Evolutionary conservation across 805 yeast species (phyloP).

Genomic region (Candida lessepsii): DNA sequence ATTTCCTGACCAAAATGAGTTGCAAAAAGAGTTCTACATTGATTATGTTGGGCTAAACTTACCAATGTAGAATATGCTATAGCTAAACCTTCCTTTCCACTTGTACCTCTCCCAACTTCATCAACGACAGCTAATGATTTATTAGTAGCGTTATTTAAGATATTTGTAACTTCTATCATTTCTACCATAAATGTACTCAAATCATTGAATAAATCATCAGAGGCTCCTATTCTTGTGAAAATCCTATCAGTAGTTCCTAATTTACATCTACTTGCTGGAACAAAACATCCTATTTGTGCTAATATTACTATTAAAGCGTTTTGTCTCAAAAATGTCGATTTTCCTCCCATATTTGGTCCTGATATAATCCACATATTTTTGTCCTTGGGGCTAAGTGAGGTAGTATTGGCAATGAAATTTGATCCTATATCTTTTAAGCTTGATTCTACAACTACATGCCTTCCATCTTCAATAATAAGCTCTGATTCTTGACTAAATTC

Average conservation of each 20-base stretch:
- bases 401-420: slow-evolving; percentile 46
- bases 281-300: slow-evolving; percentile 63
- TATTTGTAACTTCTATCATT: slow-evolving; percentile 64
- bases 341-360: slow-evolving; percentile 91
- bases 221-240: slow-evolving; percentile 84
- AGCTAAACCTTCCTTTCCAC: slow-evolving; percentile 79
- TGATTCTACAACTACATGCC: slow-evolving; percentile 86
- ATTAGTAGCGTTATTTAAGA: slow-evolving; percentile 53
- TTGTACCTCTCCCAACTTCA: slow-evolving; percentile 85
- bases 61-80: slow-evolving; percentile 76
- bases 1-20: slow-evolving; percentile 66
- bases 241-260: slow-evolving; percentile 74
- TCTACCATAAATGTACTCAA: slow-evolving; percentile 89
- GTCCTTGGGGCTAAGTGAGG: slow-evolving; percentile 17
- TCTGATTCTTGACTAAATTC: slow-evolving; percentile 45
- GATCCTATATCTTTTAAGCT: slow-evolving; percentile 52
- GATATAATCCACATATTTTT: slow-evolving; percentile 55
- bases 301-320: slow-evolving; percentile 66
- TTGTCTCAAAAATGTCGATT: slow-evolving; percentile 73
- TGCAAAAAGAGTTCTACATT: slow-evolving; percentile 80
- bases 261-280: slow-evolving; percentile 61
- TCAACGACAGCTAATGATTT: slow-evolving; percentile 66
- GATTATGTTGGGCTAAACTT: slow-evolving; percentile 51
- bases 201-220: slow-evolving; percentile 72
- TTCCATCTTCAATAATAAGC: slow-evolving; percentile 59